phyloP scores from a whole-genome alignment of 2,329 filamentous ascomycete species.

The Diaporthe sp. region DNA sequence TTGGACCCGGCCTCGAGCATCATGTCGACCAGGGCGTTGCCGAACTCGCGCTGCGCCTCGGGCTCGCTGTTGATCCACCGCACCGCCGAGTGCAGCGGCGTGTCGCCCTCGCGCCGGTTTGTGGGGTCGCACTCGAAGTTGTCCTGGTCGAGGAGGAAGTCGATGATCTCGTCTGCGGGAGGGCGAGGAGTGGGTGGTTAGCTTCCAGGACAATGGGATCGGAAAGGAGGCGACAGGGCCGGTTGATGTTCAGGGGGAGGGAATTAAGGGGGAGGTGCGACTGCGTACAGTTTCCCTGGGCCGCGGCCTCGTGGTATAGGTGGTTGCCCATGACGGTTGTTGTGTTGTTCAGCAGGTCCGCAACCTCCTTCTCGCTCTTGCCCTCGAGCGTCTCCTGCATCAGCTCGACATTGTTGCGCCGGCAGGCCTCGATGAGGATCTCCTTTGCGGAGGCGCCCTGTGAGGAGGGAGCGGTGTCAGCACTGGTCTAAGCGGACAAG shows the following conservation, averaged over 20 bases:
- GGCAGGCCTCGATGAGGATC: conserved; percentile 91
- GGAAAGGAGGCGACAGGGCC: not conserved
- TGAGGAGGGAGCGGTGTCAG: conserved; percentile 32
- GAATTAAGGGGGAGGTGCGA: conserved; percentile 6
- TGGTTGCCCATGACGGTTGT: conserved; percentile 90
- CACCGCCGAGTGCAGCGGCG: conserved; percentile 83
- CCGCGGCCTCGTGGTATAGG: conserved; percentile 89
- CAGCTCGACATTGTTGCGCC: conserved; percentile 91
- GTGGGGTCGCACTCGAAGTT: conserved; percentile 87
- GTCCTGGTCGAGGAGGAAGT: conserved; percentile 85
- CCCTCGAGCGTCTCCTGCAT: conserved; percentile 80
- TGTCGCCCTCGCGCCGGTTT: conserved; percentile 80
- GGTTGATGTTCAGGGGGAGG: conserved; percentile 11
- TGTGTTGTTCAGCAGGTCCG: conserved; percentile 86
- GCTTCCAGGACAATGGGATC: not conserved
- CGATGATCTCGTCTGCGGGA: conserved; percentile 79
- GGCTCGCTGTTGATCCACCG: conserved; percentile 81
- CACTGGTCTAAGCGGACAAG: conserved; percentile 42
- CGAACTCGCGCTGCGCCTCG: conserved; percentile 74
- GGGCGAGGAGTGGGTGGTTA: conserved; percentile 23
- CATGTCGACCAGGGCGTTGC: conserved; percentile 79
- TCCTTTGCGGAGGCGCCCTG: conserved; percentile 90
- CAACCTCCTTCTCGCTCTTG: conserved; percentile 75
- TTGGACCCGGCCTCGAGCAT: conserved; percentile 83
- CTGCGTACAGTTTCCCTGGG: conserved; percentile 84